Conservation (phyloP, 78 protist species). For the Dictyostelium capitatum region DNA sequence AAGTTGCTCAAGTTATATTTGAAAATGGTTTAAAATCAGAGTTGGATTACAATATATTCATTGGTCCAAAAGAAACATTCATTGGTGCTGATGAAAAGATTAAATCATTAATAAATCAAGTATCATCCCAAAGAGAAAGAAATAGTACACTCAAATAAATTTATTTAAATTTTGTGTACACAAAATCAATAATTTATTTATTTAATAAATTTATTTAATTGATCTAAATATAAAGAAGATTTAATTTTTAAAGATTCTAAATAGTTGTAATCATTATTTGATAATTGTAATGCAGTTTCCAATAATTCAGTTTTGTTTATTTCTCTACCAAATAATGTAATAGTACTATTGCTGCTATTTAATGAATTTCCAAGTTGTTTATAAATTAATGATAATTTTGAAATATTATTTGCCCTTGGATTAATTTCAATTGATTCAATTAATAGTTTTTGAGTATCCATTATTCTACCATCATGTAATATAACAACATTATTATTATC, state of each 20-base stretch:
- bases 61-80: too few species aligned
- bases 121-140: too few species aligned
- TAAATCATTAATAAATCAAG: too few species aligned
- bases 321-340: not conserved
- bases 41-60: too few species aligned
- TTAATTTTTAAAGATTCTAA: not conserved
- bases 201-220: too few species aligned
- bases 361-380: not conserved
- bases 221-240: not conserved
- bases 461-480: not conserved
- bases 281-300: not conserved
- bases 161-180: too few species aligned
- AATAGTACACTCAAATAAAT: too few species aligned
- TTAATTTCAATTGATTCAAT: not conserved
- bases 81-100: too few species aligned
- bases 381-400: not conserved
- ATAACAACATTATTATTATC: not conserved
- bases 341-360: not conserved
- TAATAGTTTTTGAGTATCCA: not conserved
- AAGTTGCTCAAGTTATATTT: too few species aligned
- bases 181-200: too few species aligned
- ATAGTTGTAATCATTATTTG: not conserved
- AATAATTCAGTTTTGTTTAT: not conserved
- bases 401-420: not conserved
- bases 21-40: too few species aligned